Conservation (phyloP, 129 eudicot species). For the Chrysanthemum seticuspe region DNA sequence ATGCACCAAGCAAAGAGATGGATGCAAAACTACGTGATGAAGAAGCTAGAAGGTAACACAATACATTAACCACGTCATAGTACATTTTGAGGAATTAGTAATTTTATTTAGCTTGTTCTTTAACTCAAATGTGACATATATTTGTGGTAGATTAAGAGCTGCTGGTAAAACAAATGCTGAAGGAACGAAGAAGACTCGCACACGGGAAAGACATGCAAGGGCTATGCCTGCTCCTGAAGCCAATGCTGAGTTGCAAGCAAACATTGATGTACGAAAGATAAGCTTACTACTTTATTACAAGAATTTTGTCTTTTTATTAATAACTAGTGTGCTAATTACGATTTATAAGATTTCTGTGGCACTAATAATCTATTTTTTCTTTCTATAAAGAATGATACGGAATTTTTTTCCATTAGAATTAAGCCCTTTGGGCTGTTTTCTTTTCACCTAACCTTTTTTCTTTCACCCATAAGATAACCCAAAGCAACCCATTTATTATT, state of each 20-base stretch:
- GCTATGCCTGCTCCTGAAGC: slow-evolving; percentile 88
- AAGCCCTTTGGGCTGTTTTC: no score
- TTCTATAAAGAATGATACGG: no score
- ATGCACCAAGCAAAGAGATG: slow-evolving; percentile 97
- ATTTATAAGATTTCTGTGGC: no score
- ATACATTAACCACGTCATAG: neutral
- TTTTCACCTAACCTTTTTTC: no score
- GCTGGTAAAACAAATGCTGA: slow-evolving; percentile 64
- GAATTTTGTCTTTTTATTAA: no score
- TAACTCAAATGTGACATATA: slow-evolving; percentile 1
- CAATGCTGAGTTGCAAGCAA: slow-evolving; percentile 82
- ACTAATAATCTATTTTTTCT: no score
- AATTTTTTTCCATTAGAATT: no score
- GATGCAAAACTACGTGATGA: slow-evolving; percentile 93
- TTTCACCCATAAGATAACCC: no score
- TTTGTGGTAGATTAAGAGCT: slow-evolving; percentile 60
- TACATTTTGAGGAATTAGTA: no score
- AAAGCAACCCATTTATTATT: no score
- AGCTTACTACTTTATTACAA: neutral
- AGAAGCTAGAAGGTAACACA: slow-evolving; percentile 75
- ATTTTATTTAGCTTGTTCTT: neutral
- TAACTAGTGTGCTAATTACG: no score
- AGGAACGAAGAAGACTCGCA: slow-evolving; percentile 58
- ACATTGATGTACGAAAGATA: slow-evolving; percentile 71
- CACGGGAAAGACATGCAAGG: slow-evolving; percentile 60